Conservation (phyloP, 169 alveolate species). For the Plasmodium coatneyi region DNA sequence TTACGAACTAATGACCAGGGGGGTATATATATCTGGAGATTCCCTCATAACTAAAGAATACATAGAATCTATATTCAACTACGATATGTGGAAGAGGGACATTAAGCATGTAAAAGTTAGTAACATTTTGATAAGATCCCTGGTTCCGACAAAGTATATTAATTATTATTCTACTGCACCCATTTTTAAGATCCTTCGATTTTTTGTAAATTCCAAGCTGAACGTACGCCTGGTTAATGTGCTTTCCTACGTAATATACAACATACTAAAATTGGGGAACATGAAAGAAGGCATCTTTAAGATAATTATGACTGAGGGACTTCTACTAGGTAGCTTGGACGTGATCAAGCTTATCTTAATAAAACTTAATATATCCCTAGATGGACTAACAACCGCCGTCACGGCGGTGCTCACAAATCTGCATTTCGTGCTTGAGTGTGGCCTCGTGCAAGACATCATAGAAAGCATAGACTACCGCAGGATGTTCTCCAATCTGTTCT, state of each 20-base stretch:
- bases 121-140: constrained; percentile 42
- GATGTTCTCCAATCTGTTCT: constrained; percentile 39
- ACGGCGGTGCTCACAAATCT: constrained; percentile 14
- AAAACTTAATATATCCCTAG: constrained; percentile 57
- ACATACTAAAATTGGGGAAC: constrained; percentile 11
- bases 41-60: constrained; percentile 59
- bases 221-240: constrained; percentile 25
- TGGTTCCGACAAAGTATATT: constrained; percentile 26
- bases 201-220: constrained; percentile 7
- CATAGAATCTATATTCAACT: constrained; percentile 39
- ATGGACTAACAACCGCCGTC: background rate
- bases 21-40: constrained; percentile 72
- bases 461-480: constrained; percentile 55
- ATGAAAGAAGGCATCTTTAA: constrained; percentile 17
- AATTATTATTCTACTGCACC: constrained; percentile 15
- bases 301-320: constrained; percentile 32
- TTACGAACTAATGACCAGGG: constrained; percentile 33
- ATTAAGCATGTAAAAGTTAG: constrained; percentile 61
- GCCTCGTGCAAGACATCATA: constrained; percentile 29
- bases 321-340: constrained; percentile 36
- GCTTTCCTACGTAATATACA: constrained; percentile 27
- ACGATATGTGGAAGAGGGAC: constrained; percentile 46
- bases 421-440: constrained; percentile 6
- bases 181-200: constrained; percentile 37
- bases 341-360: constrained; percentile 11